These are phyloP conservation scores for Heliamphora pulchella DNA, from an alignment of 179 eudicot species.

Conservation along the genomic window DNA sequence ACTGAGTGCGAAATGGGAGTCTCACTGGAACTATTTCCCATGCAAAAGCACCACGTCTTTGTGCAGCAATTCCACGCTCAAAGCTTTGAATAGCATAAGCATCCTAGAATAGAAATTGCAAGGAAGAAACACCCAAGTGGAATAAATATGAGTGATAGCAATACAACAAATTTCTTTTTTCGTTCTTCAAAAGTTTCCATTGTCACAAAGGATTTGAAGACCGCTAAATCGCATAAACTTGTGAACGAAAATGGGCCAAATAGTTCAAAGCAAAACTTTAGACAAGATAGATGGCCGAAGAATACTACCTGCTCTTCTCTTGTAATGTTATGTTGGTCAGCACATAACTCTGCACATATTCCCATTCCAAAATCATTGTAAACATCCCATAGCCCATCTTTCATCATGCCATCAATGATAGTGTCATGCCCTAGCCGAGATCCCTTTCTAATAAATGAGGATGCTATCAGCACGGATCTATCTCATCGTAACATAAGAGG, in stretches of 20 bases:
- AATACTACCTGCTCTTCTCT: constrained; percentile 77
- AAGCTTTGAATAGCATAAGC: constrained; percentile 83
- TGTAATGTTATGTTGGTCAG: constrained; percentile 60
- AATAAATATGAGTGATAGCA: not conserved
- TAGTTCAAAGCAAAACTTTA: not conserved
- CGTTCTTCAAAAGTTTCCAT: not conserved
- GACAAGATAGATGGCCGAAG: not conserved
- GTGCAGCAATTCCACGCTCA: constrained; percentile 84
- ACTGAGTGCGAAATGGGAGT: not conserved
- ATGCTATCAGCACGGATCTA: constrained; percentile 19
- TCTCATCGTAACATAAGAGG: not conserved
- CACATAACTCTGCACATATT: constrained; percentile 83
- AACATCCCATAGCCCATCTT: constrained; percentile 96
- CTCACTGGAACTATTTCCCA: constrained; percentile 96
- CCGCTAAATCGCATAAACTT: not conserved
- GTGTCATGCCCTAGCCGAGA: constrained; percentile 94
- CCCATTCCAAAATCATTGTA: constrained; percentile 91
- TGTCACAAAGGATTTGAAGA: not conserved
- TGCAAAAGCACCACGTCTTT: constrained; percentile 62
- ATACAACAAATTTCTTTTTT: not conserved
- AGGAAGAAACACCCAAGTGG: not conserved
- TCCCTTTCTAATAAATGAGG: constrained; percentile 49
- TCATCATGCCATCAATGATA: constrained; percentile 89
- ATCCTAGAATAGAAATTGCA: constrained; percentile 40
- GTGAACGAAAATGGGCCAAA: not conserved